Evolutionary conservation across 2,329 filamentous ascomycete species (phyloP).

Genomic region (Cordyceps javanica): DNA sequence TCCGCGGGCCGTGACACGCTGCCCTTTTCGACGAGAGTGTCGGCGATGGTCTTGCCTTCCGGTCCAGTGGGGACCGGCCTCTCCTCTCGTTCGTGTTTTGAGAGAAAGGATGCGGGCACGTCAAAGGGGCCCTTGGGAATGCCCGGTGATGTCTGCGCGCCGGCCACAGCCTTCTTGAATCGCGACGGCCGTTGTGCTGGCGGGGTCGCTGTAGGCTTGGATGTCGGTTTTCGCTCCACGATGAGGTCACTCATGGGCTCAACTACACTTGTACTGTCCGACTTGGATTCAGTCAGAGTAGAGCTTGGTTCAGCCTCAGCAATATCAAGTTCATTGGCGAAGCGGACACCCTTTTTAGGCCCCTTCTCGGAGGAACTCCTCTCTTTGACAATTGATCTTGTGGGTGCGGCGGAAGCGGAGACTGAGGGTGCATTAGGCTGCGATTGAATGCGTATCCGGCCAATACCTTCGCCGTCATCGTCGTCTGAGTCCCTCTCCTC

Average conservation of each 20-base stretch:
- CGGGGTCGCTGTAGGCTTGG: constrained; percentile 16
- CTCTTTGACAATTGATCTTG: constrained; percentile 30
- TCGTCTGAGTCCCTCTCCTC: constrained; percentile 31
- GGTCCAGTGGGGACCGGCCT: constrained; percentile 40
- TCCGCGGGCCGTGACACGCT: constrained; percentile 23
- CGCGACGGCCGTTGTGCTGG: constrained; percentile 38
- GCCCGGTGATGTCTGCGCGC: constrained; percentile 14
- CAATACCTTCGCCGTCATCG: constrained; percentile 46
- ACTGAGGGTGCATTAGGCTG: constrained; percentile 18
- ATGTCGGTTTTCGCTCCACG: constrained; percentile 37
- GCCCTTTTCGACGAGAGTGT: constrained; percentile 51
- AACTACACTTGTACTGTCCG: constrained; percentile 27
- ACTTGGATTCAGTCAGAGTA: constrained; percentile 14
- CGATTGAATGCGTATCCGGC: constrained; percentile 42
- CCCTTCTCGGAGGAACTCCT: constrained; percentile 18
- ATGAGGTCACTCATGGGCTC: constrained; percentile 46
- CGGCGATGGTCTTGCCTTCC: constrained; percentile 51
- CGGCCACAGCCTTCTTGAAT: constrained; percentile 39
- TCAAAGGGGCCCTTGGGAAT: constrained; percentile 38
- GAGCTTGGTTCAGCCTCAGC: constrained; percentile 33
- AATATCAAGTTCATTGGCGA: constrained; percentile 69
- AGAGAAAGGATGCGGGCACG: constrained; percentile 31
- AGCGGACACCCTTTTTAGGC: constrained; percentile 69
- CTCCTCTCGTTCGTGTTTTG: constrained; percentile 27
- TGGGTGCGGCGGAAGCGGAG: constrained; percentile 17